Base-by-base conservation (phyloP, 192 early-diverging fungal genomes). In the Podila clonocystis region DNA sequence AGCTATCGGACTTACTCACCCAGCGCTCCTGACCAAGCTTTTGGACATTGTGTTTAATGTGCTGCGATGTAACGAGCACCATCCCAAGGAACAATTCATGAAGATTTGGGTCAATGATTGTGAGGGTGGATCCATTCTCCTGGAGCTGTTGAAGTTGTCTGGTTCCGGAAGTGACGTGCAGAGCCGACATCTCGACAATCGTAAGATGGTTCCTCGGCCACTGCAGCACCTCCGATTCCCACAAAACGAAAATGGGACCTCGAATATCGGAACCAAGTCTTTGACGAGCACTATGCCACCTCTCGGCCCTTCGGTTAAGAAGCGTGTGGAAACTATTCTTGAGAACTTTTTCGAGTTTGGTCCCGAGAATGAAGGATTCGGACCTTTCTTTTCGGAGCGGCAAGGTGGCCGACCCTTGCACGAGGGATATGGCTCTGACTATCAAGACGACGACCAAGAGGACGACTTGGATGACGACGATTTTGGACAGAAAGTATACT, bases 261-360 rank as follows among this genome's bases (percentile, higher is more conserved):
- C 19, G 36, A 52, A 19, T 33, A 36, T 30, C 5, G 36, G 41
- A 31, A 34, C 58, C 1, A 66, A 63, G 28, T 29, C 60, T 3
- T 22, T 17, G 15, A 15, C 34, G 48, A 30, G 24, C 50, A 9
- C 58, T 6, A 26, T 48, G 15, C 20, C 61, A 22, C 65, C 65
- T 6, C 38, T 80, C 6, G 77, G 77, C 19, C 20, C 67, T 2
- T 73, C 70, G 2, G 77, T 80, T 6, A 80, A 73, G 71, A 80
- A 80, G 57, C 29, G 77, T 6, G 77, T 80, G 5, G 77, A 80
- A 62, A 80, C 77, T 24, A 80, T 80, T 45, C 50, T 80, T 48
- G 77, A 80, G 0, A 80, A 80, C 62, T 80, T 80, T 69, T 80
- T 80, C 57, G 77, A 80, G 58, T 80, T 80, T 80, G 77, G 77